phyloP scores from a whole-genome alignment of 2,329 filamentous ascomycete species.

The Aureobasidium sp. region DNA sequence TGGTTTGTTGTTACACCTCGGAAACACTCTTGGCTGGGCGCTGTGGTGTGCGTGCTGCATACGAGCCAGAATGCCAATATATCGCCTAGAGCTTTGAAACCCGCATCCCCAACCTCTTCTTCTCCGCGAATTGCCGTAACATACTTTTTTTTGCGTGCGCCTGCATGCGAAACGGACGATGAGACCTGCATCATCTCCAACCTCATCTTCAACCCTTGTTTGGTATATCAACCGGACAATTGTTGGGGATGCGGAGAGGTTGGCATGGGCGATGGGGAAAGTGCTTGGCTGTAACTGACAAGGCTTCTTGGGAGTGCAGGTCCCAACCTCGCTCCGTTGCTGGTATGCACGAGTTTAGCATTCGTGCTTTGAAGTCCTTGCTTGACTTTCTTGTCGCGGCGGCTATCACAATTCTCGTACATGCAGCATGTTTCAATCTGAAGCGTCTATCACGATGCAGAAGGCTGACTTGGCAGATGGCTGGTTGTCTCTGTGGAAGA shows the following conservation, averaged over 20 bases:
- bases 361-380: not conserved
- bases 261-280: not conserved
- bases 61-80: not conserved
- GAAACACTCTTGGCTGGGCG: not conserved
- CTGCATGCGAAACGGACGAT: not conserved
- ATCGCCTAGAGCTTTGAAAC: not conserved
- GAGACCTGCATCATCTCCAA: not conserved
- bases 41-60: not conserved
- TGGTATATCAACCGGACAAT: not conserved
- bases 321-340: not conserved
- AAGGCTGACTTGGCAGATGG: no score
- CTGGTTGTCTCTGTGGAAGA: not conserved
- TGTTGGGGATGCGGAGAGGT: not conserved
- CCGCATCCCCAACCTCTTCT: not conserved
- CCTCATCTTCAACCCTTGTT: not conserved
- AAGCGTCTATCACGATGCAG: not conserved
- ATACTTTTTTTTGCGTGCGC: not conserved
- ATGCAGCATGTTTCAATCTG: not conserved
- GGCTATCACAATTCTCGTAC: not conserved
- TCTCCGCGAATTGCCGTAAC: not conserved
- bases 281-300: constrained; percentile 2
- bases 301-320: not conserved
- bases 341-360: not conserved
- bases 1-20: not conserved
- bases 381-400: not conserved